Evolutionary conservation across 2,329 filamentous ascomycete species (phyloP).

Genomic region (Parastagonospora nodorum): DNA sequence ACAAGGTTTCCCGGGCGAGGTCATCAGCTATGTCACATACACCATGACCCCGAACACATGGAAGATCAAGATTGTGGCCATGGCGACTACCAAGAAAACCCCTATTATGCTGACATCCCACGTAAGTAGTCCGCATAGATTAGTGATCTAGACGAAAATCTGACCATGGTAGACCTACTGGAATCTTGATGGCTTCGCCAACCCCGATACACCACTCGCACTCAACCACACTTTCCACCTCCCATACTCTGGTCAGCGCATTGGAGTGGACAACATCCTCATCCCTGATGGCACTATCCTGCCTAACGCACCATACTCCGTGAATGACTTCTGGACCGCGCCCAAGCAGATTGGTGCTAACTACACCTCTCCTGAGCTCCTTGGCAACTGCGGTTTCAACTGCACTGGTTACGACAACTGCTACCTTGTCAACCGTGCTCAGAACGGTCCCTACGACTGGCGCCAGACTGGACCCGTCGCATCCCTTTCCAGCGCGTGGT

Average conservation of each 20-base stretch:
- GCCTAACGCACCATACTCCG: constrained; percentile 67
- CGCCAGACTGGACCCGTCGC: constrained; percentile 63
- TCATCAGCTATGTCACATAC: constrained; percentile 76
- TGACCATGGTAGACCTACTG: constrained; percentile 67
- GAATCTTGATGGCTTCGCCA: constrained; percentile 81
- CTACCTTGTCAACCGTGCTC: constrained; percentile 69
- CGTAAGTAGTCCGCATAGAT: constrained; percentile 48
- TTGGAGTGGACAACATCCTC: constrained; percentile 64
- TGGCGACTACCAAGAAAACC: constrained; percentile 74
- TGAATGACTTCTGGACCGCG: constrained; percentile 81
- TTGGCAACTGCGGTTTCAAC: constrained; percentile 76
- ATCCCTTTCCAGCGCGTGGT: constrained; percentile 72
- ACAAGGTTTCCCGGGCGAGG: constrained; percentile 79
- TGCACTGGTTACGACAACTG: constrained; percentile 87
- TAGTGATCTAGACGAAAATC: not conserved
- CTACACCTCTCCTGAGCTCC: constrained; percentile 64
- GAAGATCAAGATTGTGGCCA: constrained; percentile 74
- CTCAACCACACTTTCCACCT: constrained; percentile 75
- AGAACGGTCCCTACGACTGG: constrained; percentile 67
- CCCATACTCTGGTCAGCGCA: constrained; percentile 72
- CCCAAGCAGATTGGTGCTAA: constrained; percentile 80
- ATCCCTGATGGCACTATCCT: constrained; percentile 64
- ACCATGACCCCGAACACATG: constrained; percentile 69
- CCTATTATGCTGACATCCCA: constrained; percentile 81
- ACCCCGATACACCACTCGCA: constrained; percentile 67